Base-by-base conservation (phyloP, 1,139 yeast species). In the Nakaseomyces delphensis region DNA sequence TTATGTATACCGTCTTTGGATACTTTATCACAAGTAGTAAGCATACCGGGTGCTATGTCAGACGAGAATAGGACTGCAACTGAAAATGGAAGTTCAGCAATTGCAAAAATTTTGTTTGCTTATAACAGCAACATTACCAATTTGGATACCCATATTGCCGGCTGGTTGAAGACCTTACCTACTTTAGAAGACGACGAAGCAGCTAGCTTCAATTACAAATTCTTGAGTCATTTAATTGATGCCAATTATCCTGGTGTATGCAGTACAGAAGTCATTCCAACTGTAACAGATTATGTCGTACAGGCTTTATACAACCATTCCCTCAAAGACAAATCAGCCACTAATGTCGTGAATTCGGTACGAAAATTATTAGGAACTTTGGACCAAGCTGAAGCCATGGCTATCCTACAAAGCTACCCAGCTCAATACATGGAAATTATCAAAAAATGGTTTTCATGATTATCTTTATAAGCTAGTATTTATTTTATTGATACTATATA, bases 61-160 rank as follows among this genome's bases (percentile, higher is more conserved):
- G 95, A 85, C 41, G 96, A 84, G 46, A 87, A 87, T 54, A 65
- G 83, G 27, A 74, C 75, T 49, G 95, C 96, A 3, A 87, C 97
- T 1, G 98, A 91, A 62, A 83, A 83, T 54, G 81, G 87, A 13
- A 72, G 83, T 43, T 74, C 86, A 2, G 78, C 97, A 1, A 81
- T 91, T 51, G 91, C 97, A 35, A 85, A 85, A 61, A 77, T 89
- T 14, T 69, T 82, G 47, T 79, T 74, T 48, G 62, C 74, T 13
- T 79, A 67, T 53, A 79, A 79, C 14, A 55, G 70, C 11, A 64
- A 72, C 37, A 69, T 84, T 33, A 82, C 85, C 33, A 75, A 79
- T 56, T 66, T 79, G 48, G 77, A 82, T 52, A 70, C 73, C 21
- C 74, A 83, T 16, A 68, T 85, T 42, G 73, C 71, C 29, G 83